Conservation (phyloP, 768 basidiomycete species). For the Rhodotorula diobovata region DNA sequence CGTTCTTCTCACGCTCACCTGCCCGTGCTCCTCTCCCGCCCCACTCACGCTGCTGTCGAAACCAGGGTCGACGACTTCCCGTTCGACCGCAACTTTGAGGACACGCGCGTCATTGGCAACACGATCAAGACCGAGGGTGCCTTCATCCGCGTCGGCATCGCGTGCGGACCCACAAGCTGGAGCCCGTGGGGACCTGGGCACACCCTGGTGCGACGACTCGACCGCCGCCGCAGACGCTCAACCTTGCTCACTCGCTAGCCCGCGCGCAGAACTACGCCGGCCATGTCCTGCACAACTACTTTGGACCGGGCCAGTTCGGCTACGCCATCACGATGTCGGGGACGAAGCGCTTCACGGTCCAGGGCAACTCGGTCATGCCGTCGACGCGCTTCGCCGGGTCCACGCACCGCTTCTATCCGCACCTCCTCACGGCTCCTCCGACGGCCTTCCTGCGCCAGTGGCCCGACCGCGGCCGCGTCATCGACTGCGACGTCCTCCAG, state of each 20-base stretch:
- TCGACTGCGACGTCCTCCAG: slow-evolving; percentile 38
- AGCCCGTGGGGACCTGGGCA: slow-evolving; percentile 23
- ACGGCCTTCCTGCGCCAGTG: slow-evolving; percentile 38
- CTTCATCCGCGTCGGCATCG: slow-evolving; percentile 50
- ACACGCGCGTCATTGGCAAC: slow-evolving; percentile 48
- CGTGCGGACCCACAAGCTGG: slow-evolving; percentile 49
- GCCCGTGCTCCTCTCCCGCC: not conserved
- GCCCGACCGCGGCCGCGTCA: slow-evolving; percentile 26
- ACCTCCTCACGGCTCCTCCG: slow-evolving; percentile 36
- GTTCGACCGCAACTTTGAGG: slow-evolving; percentile 49
- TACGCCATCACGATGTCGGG: slow-evolving; percentile 51
- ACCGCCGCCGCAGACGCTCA: not conserved
- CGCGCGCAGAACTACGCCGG: slow-evolving; percentile 46
- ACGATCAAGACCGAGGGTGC: slow-evolving; percentile 47
- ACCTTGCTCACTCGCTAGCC: not conserved
- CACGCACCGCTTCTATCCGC: slow-evolving; percentile 27
- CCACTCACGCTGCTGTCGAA: too few species aligned
- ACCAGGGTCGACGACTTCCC: slow-evolving; percentile 49
- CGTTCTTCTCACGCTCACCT: not conserved
- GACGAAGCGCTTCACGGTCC: slow-evolving; percentile 46
- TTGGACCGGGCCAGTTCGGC: slow-evolving; percentile 49
- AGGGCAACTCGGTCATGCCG: slow-evolving; percentile 45
- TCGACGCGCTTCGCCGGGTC: slow-evolving; percentile 37
- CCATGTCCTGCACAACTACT: slow-evolving; percentile 46
- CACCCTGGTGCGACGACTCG: slow-evolving; percentile 7